Evolutionary conservation across 257 asterid species (phyloP), one percentile per base, ranked within the genome.

Genomic region (Lavandula angustifolia): DNA sequence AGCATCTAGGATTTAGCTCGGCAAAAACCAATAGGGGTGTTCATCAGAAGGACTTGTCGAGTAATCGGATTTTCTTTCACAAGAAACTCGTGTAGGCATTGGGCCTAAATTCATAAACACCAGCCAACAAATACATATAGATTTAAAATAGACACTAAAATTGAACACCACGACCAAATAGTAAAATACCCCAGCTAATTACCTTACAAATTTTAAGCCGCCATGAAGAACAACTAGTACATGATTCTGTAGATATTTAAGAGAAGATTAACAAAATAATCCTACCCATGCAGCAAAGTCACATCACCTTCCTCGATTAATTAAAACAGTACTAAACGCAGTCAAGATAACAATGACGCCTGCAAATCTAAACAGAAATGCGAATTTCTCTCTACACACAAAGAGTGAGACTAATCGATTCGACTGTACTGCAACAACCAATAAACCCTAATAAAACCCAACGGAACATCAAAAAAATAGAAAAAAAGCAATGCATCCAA

Each of bases 371-470:
- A 46, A 54, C 1, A 5, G 12, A 3, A 3, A 75, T 2, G 16
- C 3, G 46, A 38, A 22, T 50, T 69, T 22, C 27, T 22, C 27
- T 55, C 53, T 27, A 41, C 3, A 12, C 7, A 49, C 4, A 43
- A 18, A 7, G 33, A 18, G 66, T 46, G 13, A 48, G 47, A 51
- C 37, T 43, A 62, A 33, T 42, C 53, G 17, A 52, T 34, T 22
- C 7, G 67, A 68, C 38, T 33, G 57, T 38, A 67, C 54, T 46
- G 59, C 43, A 59, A 27, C 14, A 48, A 40, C n/a, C 62, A 29
- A 53, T 49, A 66, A 73, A 77, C 72, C 78, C 76, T 77, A 72
- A 41, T 17, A 13, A 64, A 64, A 57, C 53, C 78, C 69, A 71
- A 54, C 54, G 60, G 1, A 16, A 1, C 4, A 2, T 4, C 7